These are phyloP conservation scores for Aspergillus asperescens DNA, from an alignment of 495 filamentous ascomycete genomes.

Conservation along the genomic window DNA sequence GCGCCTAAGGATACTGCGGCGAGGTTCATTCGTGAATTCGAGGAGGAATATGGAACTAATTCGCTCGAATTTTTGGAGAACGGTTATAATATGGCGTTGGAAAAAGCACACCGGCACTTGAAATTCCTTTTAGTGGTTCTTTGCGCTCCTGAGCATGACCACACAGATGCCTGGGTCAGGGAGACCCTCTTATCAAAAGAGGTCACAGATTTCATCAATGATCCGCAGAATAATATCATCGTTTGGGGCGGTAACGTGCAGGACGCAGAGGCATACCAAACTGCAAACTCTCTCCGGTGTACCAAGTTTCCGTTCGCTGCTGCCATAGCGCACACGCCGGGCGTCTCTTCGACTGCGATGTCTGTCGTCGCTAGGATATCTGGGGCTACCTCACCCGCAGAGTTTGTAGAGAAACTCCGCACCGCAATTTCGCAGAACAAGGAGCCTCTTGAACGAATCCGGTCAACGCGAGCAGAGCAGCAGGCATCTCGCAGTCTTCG, in stretches of 20 bases:
- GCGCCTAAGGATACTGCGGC: conserved; percentile 83
- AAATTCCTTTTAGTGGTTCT: conserved; percentile 84
- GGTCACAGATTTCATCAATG: conserved; percentile 64
- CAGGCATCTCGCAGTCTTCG: conserved; percentile 71
- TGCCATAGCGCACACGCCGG: conserved; percentile 76
- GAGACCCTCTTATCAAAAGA: conserved; percentile 75
- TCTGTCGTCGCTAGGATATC: conserved; percentile 70
- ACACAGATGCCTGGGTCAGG: conserved; percentile 75
- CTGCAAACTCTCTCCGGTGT: conserved; percentile 71
- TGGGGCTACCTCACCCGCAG: conserved; percentile 59
- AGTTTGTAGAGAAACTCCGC: conserved; percentile 67
- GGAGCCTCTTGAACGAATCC: conserved; percentile 60
- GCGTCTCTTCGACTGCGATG: conserved; percentile 78
- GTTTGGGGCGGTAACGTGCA: conserved; percentile 89
- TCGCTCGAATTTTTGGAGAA: conserved; percentile 71
- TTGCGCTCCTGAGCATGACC: conserved; percentile 87
- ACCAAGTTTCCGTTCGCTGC: conserved; percentile 88
- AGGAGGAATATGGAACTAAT: conserved; percentile 79
- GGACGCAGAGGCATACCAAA: conserved; percentile 91
- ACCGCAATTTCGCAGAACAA: conserved; percentile 63
- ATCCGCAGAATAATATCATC: conserved; percentile 67
- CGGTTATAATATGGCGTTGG: conserved; percentile 84
- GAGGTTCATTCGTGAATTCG: conserved; percentile 84
- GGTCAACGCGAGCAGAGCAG: conserved; percentile 67
- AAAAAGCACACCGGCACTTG: conserved; percentile 82